phyloP scores from a whole-genome alignment of 352 stramenopile genomes.

The Globisporangium orthogonon region DNA sequence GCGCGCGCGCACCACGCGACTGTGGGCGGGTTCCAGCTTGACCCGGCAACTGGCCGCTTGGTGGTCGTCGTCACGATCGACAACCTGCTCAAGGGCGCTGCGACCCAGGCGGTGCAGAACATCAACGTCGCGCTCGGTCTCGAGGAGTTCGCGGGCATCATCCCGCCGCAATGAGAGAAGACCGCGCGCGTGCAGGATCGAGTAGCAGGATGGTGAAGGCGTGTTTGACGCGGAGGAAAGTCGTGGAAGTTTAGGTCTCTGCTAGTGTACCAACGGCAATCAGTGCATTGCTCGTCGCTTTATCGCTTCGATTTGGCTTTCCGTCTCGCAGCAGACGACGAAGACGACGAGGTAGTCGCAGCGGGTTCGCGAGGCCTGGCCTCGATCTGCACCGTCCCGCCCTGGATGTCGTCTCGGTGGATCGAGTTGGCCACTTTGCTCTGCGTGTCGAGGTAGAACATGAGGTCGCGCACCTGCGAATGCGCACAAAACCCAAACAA shows the following conservation, averaged over 20 bases:
- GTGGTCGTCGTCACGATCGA: slow-evolving; percentile 90
- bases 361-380: slow-evolving; percentile 16
- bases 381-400: slow-evolving; percentile 72
- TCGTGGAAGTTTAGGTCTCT: not conserved
- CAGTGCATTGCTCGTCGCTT: not conserved
- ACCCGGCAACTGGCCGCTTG: slow-evolving; percentile 77
- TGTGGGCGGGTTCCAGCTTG: slow-evolving; percentile 86
- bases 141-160: slow-evolving; percentile 78
- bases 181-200: not conserved
- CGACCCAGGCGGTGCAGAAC: slow-evolving; percentile 92
- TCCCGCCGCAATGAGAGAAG: slow-evolving; percentile 5
- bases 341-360: slow-evolving; percentile 8
- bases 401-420: slow-evolving; percentile 79
- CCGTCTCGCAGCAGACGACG: slow-evolving; percentile 8
- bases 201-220: too few relatives aligned
- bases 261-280: not conserved
- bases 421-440: slow-evolving; percentile 77
- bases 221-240: not conserved
- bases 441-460: slow-evolving; percentile 89
- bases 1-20: slow-evolving; percentile 66
- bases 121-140: slow-evolving; percentile 92
- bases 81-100: slow-evolving; percentile 93
- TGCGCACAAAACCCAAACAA: not conserved
- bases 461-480: slow-evolving; percentile 60
- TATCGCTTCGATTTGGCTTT: slow-evolving; percentile 20